Base-by-base conservation (phyloP, 1,139 yeast species). In the Geotrichum australiense region DNA sequence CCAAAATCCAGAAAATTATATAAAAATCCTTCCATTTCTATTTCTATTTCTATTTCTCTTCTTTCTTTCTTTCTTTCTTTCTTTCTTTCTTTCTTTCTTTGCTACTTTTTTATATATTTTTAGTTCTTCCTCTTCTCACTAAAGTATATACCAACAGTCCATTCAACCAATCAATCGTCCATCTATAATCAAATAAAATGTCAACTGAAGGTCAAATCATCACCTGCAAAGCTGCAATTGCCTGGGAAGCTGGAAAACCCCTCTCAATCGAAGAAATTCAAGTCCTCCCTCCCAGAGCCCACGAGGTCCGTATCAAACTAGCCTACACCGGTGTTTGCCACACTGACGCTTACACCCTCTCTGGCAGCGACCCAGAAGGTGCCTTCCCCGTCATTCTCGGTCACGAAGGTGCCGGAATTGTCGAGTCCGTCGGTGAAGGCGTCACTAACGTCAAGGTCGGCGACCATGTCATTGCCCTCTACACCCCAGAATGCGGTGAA, bases 321-420 rank as follows among this genome's bases (percentile, higher is more conserved):
- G 71, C 72, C 42, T 74, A 83, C 69, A 84, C 96, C 30, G 98
- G 97, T 61, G 95, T 91, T 36, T 91, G 99, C 65, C 98, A 91
- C 70, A 91, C 99, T 35, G 99, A 91, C 62, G 97, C 96, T 34
- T 93, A 81, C 71, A 89, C 98, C 10, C 73, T 91, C 53, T 80
- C 94, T 42, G 99, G 98, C 45, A 74, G 71, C 46, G 98, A 91
- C 65, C 94, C 97, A 45, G 98, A 93, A 69, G 98, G 97, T 55
- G 85, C 83, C 18, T 89, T 87, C 76, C 97, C 97, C 25, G 54
- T 54, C 23, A 46, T 91, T 48, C 74, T 91, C 58, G 97, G 98
- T 49, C 97, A 91, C 64, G 97, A 89, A 66, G 96, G 96, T 66
- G 94, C 96, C 32, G 97, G 97, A 60, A 71, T 86, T 50, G 96